Evolutionary conservation across 2,329 filamentous ascomycete genomes (phyloP).

Genomic region (Microdochium bolleyi): DNA sequence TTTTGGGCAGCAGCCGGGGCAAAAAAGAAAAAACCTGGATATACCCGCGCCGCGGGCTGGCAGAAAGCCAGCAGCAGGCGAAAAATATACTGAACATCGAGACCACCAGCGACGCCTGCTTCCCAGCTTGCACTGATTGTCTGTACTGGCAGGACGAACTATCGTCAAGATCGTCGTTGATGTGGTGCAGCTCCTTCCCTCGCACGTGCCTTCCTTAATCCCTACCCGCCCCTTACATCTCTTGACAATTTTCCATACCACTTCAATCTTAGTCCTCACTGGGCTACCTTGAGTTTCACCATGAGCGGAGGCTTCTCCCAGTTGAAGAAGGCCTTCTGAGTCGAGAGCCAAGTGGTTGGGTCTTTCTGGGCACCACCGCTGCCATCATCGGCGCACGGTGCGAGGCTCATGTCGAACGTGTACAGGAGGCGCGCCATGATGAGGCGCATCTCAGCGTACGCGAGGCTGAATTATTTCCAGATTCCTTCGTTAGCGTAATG

Average conservation of each 20-base stretch:
- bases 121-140: not conserved
- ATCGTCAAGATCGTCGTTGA: too few species aligned
- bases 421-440: slow-evolving; percentile 3
- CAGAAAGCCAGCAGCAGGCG: not conserved
- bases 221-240: not conserved
- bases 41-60: not conserved
- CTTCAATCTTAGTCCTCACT: not conserved
- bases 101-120: not conserved
- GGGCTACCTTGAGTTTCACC: slow-evolving; percentile 15
- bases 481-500: too few species aligned
- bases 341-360: slow-evolving; percentile 1
- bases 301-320: slow-evolving; percentile 6
- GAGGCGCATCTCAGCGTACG: slow-evolving; percentile 5
- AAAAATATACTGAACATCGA: not conserved
- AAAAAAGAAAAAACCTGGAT: not conserved
- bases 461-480: slow-evolving; percentile 7
- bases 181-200: too few species aligned
- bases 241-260: too few species aligned
- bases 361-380: not conserved
- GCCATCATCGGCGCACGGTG: slow-evolving; percentile 6
- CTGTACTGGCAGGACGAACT: not conserved
- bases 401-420: slow-evolving; percentile 1
- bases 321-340: slow-evolving; percentile 4
- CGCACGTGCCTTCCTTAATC: not conserved
- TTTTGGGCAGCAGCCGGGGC: not conserved